phyloP scores from a whole-genome alignment of 1,139 yeast genomes.

The Petasospora fabianii region DNA sequence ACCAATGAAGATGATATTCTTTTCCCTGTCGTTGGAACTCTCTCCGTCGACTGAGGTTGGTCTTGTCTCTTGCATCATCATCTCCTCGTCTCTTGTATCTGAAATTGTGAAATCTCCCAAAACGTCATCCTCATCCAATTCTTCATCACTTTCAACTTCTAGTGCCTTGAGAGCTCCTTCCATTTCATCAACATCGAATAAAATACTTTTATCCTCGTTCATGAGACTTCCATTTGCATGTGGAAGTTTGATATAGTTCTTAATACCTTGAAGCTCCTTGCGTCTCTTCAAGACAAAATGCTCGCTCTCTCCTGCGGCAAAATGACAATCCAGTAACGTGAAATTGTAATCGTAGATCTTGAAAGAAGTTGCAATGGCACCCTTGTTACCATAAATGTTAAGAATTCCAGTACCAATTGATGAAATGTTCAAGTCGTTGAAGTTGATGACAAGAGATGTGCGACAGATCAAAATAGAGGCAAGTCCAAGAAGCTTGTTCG shows the following conservation, averaged over 20 bases:
- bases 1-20: constrained; percentile 45
- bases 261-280: constrained; percentile 41
- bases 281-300: constrained; percentile 37
- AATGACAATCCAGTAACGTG: constrained; percentile 58
- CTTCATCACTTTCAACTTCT: constrained; percentile 29
- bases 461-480: constrained; percentile 40
- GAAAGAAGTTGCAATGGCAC: constrained; percentile 43
- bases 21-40: constrained; percentile 16
- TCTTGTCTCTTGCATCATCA: not conserved
- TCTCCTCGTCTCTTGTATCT: constrained; percentile 2
- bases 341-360: constrained; percentile 42
- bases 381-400: constrained; percentile 59
- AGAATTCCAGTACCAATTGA: constrained; percentile 53
- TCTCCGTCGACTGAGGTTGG: not conserved
- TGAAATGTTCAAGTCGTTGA: constrained; percentile 35
- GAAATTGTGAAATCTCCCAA: constrained; percentile 3
- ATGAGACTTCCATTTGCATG: constrained; percentile 22
- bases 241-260: constrained; percentile 21
- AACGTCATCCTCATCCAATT: constrained; percentile 12
- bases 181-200: constrained; percentile 23
- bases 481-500: constrained; percentile 47
- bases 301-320: constrained; percentile 67
- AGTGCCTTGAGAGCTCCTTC: constrained; percentile 25
- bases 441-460: constrained; percentile 32
- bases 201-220: constrained; percentile 16